Base-by-base conservation (phyloP, 345 rosid species). In the Eucalyptus sp. region DNA sequence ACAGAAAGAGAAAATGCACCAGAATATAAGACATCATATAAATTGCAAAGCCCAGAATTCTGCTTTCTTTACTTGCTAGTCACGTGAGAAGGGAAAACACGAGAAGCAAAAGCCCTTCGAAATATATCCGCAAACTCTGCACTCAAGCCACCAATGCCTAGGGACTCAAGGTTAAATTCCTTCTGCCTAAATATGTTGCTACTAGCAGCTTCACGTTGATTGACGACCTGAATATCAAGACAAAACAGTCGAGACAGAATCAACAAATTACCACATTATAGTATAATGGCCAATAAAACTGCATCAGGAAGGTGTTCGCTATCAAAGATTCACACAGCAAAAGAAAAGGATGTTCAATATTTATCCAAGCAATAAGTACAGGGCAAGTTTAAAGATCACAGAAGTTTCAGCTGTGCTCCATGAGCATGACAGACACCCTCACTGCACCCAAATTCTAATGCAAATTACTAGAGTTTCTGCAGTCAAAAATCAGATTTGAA, bases 71-170 rank as follows among this genome's bases (percentile, higher is more conserved):
- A 97, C 99, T 96, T 98, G 94, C 91, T 93, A 50, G 98, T 96
- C 93, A 98, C 99, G 71, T 96, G 99, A 66, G 99, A 90, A 81
- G 99, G 99, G 93, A 98, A 96, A 90, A 98, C 99, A 90, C 99
- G 96, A 88, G 99, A 98, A 58, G 99, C 99, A 93, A 98, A 98
- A 89, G 99, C 99, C 94, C 99, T 94, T 92, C 99, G 94, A 93
- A 98, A 98, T 92, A 98, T 97, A 93, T 98, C 99, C 13, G 99
- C 96, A 94, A 98, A 98, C 93, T 98, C 99, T n/a, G 96, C 98
- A 93, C 99, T 94, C 90, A 98, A 90, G 88, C 99, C 99, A 90
- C 99, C 99, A 91, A 98, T 98, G 90, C 99, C 99, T 88, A 97
- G 91, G 29, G 98, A 93, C 93, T 96, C 94, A 86, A 97, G 99